Conservation (phyloP, 352 stramenopile species). For the Phytophthora cryptogea region DNA sequence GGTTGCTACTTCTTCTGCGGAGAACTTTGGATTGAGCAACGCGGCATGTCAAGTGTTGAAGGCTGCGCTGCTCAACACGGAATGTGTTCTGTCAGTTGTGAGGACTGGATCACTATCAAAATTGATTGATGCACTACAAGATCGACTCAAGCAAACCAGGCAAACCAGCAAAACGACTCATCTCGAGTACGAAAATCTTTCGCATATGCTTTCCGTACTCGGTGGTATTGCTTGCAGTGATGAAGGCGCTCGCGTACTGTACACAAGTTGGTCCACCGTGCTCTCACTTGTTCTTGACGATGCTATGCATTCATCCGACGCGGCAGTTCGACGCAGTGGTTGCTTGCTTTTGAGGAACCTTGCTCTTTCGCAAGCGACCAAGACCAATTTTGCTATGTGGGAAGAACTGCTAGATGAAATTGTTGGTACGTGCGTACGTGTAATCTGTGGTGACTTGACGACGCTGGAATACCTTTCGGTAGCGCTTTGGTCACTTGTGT, state of each 20-base stretch:
- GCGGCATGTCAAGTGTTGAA: slow-evolving; percentile 52
- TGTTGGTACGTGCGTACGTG: slow-evolving; percentile 29
- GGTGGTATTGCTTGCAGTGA: slow-evolving; percentile 45
- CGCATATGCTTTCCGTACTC: slow-evolving; percentile 53
- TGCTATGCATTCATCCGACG: slow-evolving; percentile 40
- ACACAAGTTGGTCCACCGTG: slow-evolving; percentile 33
- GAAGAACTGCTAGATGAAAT: slow-evolving; percentile 47
- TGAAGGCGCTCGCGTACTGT: slow-evolving; percentile 49
- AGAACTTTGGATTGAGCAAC: slow-evolving; percentile 33
- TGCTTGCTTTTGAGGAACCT: slow-evolving; percentile 66
- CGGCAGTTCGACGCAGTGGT: slow-evolving; percentile 31
- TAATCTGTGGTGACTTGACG: slow-evolving; percentile 6
- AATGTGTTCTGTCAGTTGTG: slow-evolving; percentile 52
- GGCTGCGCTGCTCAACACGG: slow-evolving; percentile 46
- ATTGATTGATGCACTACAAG: slow-evolving; percentile 42
- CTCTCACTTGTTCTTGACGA: slow-evolving; percentile 54
- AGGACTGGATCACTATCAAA: slow-evolving; percentile 48
- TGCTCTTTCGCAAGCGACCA: slow-evolving; percentile 52
- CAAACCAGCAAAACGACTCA: slow-evolving; percentile 45
- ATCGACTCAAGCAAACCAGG: slow-evolving; percentile 36
- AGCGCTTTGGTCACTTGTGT: slow-evolving; percentile 58
- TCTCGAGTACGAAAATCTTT: slow-evolving; percentile 39
- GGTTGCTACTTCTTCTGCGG: slow-evolving; percentile 5
- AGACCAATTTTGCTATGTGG: slow-evolving; percentile 66
- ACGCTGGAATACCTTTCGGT: slow-evolving; percentile 37